Base-by-base conservation (phyloP, 2,329 filamentous ascomycete species). In the Diaporthe australafricana region DNA sequence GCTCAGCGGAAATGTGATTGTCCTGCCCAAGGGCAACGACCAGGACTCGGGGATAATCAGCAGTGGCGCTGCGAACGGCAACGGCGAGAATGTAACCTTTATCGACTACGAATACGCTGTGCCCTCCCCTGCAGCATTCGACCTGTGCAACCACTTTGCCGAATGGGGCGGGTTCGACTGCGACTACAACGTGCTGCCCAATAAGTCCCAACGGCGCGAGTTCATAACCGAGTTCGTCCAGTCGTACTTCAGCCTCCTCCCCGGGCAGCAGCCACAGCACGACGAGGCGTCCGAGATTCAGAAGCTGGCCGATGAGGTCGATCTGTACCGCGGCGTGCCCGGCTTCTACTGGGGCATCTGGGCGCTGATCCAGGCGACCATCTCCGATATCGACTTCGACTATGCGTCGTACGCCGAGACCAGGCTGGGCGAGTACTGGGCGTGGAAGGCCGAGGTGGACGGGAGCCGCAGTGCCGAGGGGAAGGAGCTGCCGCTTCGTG, bases 31-130 rank as follows among this genome's bases (percentile, higher is more conserved):
- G 52, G 76, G 78, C 48, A 75, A 73, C 25, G 69, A 65, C 25
- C n/a, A 66, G 20, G 75, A 70, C 27, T 52, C 74, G 17, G 74
- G 70, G 9, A 74, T 72, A 11, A 74, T 73, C 35, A 70, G 50
- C 35, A 75, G 75, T 38, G 74, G 73, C 62, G 75, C 81, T 38
- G 77, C 77, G 75, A 79, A 78, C 55, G 76, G 82, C 38, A 78
- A 76, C 47, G 73, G 75, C 25, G 85, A 88, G 62, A 87, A 83
- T 3, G 92, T 96, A 70, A 90, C 89, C 79, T 98, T 99, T 83
- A 99, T 99, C 81, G 96, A 99, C 84, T 99, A 98, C 85, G 96
- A 99, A 82, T 99, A 99, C 82, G 95, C 95, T 17, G 96, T 94
- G 5, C 95, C 96, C 2, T 96, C 95, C 0, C 96, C 96, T 1